Conservation (phyloP, 139 green algal genomes). For the Chloropicon primus region DNA sequence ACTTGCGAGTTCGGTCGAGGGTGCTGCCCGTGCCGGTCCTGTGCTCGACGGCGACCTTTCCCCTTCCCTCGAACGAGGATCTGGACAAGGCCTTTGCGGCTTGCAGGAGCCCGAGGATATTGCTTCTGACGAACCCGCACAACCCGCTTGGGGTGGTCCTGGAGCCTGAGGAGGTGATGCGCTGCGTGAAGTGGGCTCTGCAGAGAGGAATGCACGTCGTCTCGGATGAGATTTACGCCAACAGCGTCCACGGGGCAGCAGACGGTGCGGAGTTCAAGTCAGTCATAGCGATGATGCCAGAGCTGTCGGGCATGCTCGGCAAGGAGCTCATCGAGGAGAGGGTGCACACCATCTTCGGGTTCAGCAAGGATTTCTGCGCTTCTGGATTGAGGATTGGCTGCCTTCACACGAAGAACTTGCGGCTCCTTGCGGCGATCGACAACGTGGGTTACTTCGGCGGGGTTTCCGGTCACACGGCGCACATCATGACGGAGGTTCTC, state of each 20-base stretch:
- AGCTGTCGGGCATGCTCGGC: constrained; percentile 9
- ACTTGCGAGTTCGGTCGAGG: constrained; percentile 29
- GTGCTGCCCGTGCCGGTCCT: constrained; percentile 29
- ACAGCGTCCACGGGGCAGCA: constrained; percentile 29
- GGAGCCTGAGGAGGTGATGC: constrained; percentile 15
- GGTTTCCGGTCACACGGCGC: constrained; percentile 20
- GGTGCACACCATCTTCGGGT: constrained; percentile 37
- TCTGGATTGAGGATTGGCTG: constrained; percentile 50
- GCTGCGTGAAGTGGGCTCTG: constrained; percentile 45
- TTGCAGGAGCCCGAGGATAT: constrained; percentile 20
- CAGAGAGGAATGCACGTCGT: constrained; percentile 38
- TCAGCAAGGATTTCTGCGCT: constrained; percentile 40
- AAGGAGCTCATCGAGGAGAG: constrained; percentile 1
- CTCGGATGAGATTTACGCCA: constrained; percentile 69
- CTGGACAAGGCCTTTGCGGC: not conserved
- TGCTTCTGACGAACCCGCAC: constrained; percentile 56
- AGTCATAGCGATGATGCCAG: constrained; percentile 6
- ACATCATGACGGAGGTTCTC: constrained; percentile 28
- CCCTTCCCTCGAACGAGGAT: constrained; percentile 30
- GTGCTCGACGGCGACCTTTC: constrained; percentile 13
- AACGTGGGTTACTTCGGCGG: constrained; percentile 41
- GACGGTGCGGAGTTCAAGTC: constrained; percentile 19
- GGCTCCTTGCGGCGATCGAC: constrained; percentile 23
- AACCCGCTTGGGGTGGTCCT: constrained; percentile 55
- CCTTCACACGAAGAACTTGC: constrained; percentile 38